These are phyloP conservation scores for Bolboschoenus planiculmis DNA, from an alignment of 176 grass and related monocot genomes.

Conservation along the genomic window DNA sequence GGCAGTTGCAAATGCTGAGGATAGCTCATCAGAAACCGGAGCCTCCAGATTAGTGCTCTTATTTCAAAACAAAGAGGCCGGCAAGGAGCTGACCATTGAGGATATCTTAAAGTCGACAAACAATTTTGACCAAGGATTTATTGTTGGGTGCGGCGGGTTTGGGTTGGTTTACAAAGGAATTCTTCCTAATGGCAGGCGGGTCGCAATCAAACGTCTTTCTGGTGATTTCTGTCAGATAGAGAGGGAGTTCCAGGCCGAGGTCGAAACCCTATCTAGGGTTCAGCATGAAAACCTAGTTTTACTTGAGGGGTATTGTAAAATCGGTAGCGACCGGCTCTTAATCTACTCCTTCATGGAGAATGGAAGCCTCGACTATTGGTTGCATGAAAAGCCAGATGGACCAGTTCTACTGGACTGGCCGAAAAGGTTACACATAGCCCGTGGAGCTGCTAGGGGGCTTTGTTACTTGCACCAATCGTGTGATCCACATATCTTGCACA, in stretches of 20 bases:
- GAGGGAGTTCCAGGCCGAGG: conserved; percentile 86
- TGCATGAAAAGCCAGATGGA: conserved; percentile 72
- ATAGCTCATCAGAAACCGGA: conserved; percentile 44
- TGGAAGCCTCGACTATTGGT: conserved; percentile 94
- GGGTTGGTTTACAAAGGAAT: conserved; percentile 84
- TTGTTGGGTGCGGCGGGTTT: conserved; percentile 86
- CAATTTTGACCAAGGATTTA: conserved; percentile 80
- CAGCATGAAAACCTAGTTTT: conserved; percentile 78
- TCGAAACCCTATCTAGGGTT: conserved; percentile 81
- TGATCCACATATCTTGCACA: conserved; percentile 84
- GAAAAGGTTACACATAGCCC: conserved; percentile 60
- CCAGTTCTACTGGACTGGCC: conserved; percentile 62
- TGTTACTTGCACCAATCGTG: conserved; percentile 83
- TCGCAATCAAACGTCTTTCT: conserved; percentile 85
- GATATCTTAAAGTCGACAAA: conserved; percentile 82
- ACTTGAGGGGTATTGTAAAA: conserved; percentile 85
- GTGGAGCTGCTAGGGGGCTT: conserved; percentile 66
- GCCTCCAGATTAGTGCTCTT: conserved; percentile 64
- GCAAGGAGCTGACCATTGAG: conserved; percentile 65
- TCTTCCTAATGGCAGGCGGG: conserved; percentile 54
- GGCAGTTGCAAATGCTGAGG: conserved; percentile 72
- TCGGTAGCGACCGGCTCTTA: conserved; percentile 64
- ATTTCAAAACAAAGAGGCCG: conserved; percentile 64
- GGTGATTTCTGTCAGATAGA: conserved; percentile 89
- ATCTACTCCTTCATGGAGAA: conserved; percentile 99